Base-by-base conservation (phyloP, 2,329 filamentous ascomycete genomes). In the Fusarium irregulare region DNA sequence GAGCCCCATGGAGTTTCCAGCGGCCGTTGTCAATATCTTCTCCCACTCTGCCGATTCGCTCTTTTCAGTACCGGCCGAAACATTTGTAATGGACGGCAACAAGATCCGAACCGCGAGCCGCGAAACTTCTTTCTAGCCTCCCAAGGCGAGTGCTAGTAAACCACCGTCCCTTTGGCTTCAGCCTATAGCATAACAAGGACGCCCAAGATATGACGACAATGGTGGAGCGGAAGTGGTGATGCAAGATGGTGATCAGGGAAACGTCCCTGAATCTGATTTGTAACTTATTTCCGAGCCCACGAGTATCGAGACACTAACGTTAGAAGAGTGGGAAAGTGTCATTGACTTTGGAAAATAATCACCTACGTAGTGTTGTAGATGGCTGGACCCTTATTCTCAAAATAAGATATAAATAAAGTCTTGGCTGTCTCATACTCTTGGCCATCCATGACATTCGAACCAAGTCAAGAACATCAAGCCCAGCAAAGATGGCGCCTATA, bases 131-230 rank as follows among this genome's bases (percentile, higher is more conserved):
- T n/a, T 40, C 14, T 48, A 66, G 47, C 7, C n/a, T 18, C 25
- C 18, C 21, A 50, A 37, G 20, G 7, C 37, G 51, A 41, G 40
- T 37, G 20, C 45, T 50, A 45, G 60, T 27, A 30, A 14, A 30
- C 37, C 51, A 21, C 25, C 49, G 23, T 28, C 34, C 27, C 41
- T 41, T 30, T 18, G 25, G 25, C 20, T 40, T 18, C 20, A 21
- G 42, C 63, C 61, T 66, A 66, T 66, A 23, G 54, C 48, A 25
- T 54, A 41, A 53, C 44, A 60, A 60, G 46, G 59, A 10, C 28
- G 16, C 47, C 41, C 41, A 60, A 32, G 32, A 32, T 59, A 66
- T 66, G 61, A 65, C 60, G 62, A 65, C 62, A 66, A 21, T 12
- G 25, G 47, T 65, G 54, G 54, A 65, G 46, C 47, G 34, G 48